Evolutionary conservation across 2,329 filamentous ascomycete species (phyloP).

Genomic region (Aphanocladium album): DNA sequence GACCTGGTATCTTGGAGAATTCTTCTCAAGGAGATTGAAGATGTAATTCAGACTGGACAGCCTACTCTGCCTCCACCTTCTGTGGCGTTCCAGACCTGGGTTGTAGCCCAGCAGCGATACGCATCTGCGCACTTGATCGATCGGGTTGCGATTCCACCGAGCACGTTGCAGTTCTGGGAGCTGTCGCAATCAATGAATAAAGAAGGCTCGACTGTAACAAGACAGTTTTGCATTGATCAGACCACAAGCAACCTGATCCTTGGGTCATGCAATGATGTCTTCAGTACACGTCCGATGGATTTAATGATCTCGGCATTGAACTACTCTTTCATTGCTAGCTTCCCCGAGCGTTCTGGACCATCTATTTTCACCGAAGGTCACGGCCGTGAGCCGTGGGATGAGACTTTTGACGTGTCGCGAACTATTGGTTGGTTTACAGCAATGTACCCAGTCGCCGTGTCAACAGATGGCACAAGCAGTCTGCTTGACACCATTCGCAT

Average conservation of each 20-base stretch:
- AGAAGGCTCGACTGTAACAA: not conserved
- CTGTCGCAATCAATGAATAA: not conserved
- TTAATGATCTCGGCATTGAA: constrained; percentile 25
- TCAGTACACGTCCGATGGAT: constrained; percentile 29
- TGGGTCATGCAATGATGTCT: constrained; percentile 18
- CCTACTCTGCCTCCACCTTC: constrained; percentile 14
- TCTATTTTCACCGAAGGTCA: constrained; percentile 30
- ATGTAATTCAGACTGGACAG: constrained; percentile 23
- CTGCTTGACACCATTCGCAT: constrained; percentile 14
- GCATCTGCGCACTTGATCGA: not conserved
- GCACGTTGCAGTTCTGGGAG: not conserved
- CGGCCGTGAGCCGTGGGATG: constrained; percentile 28
- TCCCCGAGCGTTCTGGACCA: constrained; percentile 24
- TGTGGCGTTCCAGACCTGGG: constrained; percentile 34
- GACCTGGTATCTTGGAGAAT: constrained; percentile 39
- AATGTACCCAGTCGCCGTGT: constrained; percentile 13
- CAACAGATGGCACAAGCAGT: not conserved
- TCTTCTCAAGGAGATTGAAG: constrained; percentile 36
- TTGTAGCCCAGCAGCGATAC: not conserved
- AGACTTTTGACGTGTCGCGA: constrained; percentile 24
- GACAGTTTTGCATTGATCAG: not conserved
- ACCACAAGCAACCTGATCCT: constrained; percentile 16
- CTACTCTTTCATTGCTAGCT: constrained; percentile 24
- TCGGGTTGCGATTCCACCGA: not conserved
- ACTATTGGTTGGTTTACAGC: constrained; percentile 36